Evolutionary conservation across 164 flowering plant species (phyloP).

Genomic region (Macadamia integrifolia): DNA sequence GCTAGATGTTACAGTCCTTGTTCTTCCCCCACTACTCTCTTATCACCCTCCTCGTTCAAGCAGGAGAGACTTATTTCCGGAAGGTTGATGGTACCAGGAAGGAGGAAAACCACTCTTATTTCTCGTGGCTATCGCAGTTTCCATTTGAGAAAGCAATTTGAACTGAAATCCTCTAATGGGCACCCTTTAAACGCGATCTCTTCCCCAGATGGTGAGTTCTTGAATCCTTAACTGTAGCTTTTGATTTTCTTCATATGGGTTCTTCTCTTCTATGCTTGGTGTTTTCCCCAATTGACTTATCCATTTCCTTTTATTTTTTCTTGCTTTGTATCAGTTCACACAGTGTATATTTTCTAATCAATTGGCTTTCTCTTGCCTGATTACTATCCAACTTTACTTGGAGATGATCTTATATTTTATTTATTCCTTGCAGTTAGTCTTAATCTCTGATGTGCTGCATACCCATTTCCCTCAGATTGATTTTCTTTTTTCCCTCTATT

Average conservation of each 20-base stretch:
- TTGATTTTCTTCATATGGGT: conserved; percentile 1
- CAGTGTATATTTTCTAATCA: neutral
- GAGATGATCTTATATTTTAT: neutral
- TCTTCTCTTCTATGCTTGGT: neutral
- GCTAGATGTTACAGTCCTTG: conserved; percentile 24
- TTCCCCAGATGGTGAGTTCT: conserved; percentile 46
- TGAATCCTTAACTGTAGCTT: neutral
- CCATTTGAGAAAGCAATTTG: conserved; percentile 27
- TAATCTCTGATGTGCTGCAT: neutral
- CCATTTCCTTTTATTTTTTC: neutral
- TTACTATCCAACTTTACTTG: neutral
- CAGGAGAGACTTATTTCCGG: conserved; percentile 16
- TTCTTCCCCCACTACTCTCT: conserved; percentile 18
- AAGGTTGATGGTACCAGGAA: conserved; percentile 18
- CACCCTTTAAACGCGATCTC: conserved; percentile 45
- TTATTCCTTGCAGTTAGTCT: neutral
- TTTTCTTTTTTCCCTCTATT: neutral
- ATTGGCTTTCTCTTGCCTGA: neutral
- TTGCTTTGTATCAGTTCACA: neutral
- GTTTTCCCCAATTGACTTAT: neutral
- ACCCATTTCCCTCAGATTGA: neutral
- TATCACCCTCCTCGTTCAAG: conserved; percentile 25
- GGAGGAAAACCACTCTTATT: conserved; percentile 22
- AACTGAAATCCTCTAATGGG: conserved; percentile 66
- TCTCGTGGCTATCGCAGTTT: conserved; percentile 20